Evolutionary conservation across 257 asterid species (phyloP), one percentile per base, ranked within the genome.

Genomic region (Salvia miltiorrhiza): DNA sequence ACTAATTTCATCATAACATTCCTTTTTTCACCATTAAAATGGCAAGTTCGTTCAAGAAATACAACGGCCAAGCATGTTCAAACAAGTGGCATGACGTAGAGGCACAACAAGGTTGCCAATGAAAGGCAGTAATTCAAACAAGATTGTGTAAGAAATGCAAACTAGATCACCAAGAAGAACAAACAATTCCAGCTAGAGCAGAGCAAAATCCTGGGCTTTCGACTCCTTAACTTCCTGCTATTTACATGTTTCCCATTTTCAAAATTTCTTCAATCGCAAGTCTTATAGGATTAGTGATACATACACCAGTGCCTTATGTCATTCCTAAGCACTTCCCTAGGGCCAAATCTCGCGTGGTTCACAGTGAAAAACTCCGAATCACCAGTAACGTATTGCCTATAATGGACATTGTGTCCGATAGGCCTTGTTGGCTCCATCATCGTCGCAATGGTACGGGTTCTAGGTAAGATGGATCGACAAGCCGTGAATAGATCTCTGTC

Each of bases 291-390:
- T 56, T 58, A 85, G 63, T 57, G 73, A 33, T 63, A 78, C 57
- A 73, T 45, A 81, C 83, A 69, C 95, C 93, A 93, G 56, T 75
- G 85, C 79, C 75, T 80, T 67, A 87, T 71, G 73, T 93, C 97
- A 40, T 80, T 76, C 57, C 96, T 86, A 76, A 82, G 65, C 49
- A 83, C 82, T 62, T 77, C 86, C 4, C 80, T 78, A 10, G 44
- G 52, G 9, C 90, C 87, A 63, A 74, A 70, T 64, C 77, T 81
- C 35, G 67, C 65, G 40, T 39, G 13, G 39, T 66, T 71, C 54
- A 72, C 60, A 13, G 75, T 57, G 60, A 80, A 80, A 67, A 77
- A 66, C 62, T 54, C 79, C n/a, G 73, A 72, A 11, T 80, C 63
- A 41, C 77, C 67, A 59, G 54, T 57, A 61, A 69, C 65, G 20